Base-by-base conservation (phyloP, 2,329 filamentous ascomycete species). In the Colletotrichum chlorophyti region DNA sequence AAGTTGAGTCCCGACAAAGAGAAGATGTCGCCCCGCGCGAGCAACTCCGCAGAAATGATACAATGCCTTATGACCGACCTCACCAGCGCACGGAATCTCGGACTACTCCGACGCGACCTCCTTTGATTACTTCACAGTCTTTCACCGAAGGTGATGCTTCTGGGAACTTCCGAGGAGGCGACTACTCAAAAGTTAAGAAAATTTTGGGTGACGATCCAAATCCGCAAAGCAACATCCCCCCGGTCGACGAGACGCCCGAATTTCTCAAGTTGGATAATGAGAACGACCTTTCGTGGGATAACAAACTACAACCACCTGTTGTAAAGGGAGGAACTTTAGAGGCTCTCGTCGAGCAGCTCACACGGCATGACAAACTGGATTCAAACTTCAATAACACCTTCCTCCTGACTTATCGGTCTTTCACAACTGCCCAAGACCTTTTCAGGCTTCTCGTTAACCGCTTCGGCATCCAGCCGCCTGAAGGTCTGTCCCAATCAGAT, bases 361-460 rank as follows among this genome's bases (percentile, higher is more conserved):
- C 95, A 14, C 87, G 95, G 45, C 95, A 99, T 70, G 95, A 99
- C 76, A 95, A 96, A 69, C 84, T 97, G 12, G 95, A 98, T 70
- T 92, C 93, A 3, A 94, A 85, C 62, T 98, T 98, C 77, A 98
- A 98, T 78, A 96, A 94, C 68, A 99, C 95, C 1, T 99, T 99
- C 81, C 86, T 99, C 14, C 84, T 99, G 32, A 99, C 95, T 1
- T 99, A 99, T 72, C 86, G 91, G 62, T 99, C 95, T 0, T 99
- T 99, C 69, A 98, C 95, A 0, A 87, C 88, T 3, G 95, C 94
- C 0, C 82, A 89, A 6, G 95, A 98, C 73, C 81, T 99, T 0
- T 98, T 98, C 68, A 93, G 97, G 73, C 84, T 97, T 70, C 80
- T 99, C 7, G 93, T 97, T 9, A 91, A 93, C 72, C 85, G 95